Base-by-base conservation (phyloP, 2,329 filamentous ascomycete species). In the Pyrenochaeta sp. region DNA sequence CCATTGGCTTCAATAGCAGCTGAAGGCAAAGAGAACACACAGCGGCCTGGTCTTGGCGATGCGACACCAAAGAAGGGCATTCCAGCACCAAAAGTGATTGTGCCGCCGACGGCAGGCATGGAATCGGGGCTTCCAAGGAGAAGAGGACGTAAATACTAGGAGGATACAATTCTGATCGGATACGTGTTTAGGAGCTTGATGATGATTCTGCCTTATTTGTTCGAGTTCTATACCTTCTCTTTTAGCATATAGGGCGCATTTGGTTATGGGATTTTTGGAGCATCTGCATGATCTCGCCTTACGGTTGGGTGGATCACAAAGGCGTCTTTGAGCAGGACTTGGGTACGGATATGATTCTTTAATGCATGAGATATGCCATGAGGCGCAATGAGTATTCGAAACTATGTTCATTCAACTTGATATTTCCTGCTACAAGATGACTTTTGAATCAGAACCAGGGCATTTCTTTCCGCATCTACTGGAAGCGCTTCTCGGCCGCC, bases 401-500 rank as follows among this genome's bases (percentile, higher is more conserved):
- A 27, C 23, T 27, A 9, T 4, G 4, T 27, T 27, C 23, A 27
- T 27, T 27, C 23, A 27, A 27, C 23, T 27, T 27, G 23, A 27
- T 27, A 27, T 9, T 5, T 4, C 9, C 4, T 27, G 23, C 9
- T 27, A 9, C 23, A 27, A 27, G 23, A 27, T 27, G 23, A 4
- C 23, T 27, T 27, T 27, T 27, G 23, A 27, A 27, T 27, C 23
- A 27, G 4, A 27, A 27, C 23, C 9, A 27, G 23, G 9, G 23
- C 23, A 27, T 27, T 9, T 27, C 4, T 27, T 27, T 9, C 23
- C 23, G 9, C 9, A 27, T 44, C 29, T 58, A 84, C 68, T 81
- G 77, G 72, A 91, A 92, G 62, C 91, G 86, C 83, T 88, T 87
- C 76, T 90, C 88, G 39, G 92, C 93, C 29, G 90, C 86, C 85